Evolutionary conservation across 495 filamentous ascomycete genomes (phyloP).

Genomic region (Bacidia rubella): DNA sequence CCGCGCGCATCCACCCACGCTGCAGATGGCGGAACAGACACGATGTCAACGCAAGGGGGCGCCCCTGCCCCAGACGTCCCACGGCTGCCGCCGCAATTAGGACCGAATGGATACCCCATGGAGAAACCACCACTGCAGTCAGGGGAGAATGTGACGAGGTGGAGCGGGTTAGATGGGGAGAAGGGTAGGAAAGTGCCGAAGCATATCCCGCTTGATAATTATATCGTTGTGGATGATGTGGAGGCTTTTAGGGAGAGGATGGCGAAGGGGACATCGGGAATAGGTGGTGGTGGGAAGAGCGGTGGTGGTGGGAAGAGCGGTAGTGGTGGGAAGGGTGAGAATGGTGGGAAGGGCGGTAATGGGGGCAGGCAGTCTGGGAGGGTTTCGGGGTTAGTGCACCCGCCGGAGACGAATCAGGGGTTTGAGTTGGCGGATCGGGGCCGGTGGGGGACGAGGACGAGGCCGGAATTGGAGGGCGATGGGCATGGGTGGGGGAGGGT

Average conservation of each 20-base stretch:
- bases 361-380: background rate
- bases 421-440: slow-evolving; percentile 15
- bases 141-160: background rate
- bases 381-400: background rate
- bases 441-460: background rate
- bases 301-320: background rate
- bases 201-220: slow-evolving; percentile 7
- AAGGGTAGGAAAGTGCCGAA: background rate
- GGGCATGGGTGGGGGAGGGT: background rate
- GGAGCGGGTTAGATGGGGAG: background rate
- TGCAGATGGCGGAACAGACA: background rate
- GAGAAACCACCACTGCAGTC: slow-evolving; percentile 9
- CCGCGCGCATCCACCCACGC: background rate
- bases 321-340: background rate
- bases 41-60: background rate
- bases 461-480: slow-evolving; percentile 2
- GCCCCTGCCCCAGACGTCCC: background rate
- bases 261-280: background rate
- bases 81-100: background rate
- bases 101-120: slow-evolving; percentile 13
- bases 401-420: slow-evolving; percentile 11
- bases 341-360: background rate
- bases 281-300: background rate
- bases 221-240: slow-evolving; percentile 10
- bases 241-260: slow-evolving; percentile 1